phyloP scores from a whole-genome alignment of 257 asterid genomes.

The Cynanchum wilfordii region DNA sequence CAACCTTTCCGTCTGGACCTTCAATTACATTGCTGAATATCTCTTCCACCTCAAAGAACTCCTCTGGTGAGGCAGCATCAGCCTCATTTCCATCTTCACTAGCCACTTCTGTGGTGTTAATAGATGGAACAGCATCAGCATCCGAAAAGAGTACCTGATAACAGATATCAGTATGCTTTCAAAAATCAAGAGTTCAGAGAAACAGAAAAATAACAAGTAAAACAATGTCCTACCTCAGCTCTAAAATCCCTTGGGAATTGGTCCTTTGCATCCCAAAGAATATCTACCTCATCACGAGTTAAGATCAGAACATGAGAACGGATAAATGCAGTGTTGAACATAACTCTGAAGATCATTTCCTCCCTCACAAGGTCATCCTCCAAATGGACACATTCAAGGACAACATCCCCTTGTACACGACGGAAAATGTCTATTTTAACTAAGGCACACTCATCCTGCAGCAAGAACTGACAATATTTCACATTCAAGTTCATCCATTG shows the following conservation, averaged over 20 bases:
- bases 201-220: slow-evolving; percentile 27
- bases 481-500: slow-evolving; percentile 18
- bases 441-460: slow-evolving; percentile 86
- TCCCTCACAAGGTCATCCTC: slow-evolving; percentile 82
- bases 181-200: slow-evolving; percentile 35
- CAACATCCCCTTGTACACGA: slow-evolving; percentile 87
- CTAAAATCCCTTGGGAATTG: slow-evolving; percentile 73
- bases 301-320: slow-evolving; percentile 74
- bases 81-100: slow-evolving; percentile 66
- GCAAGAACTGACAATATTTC: slow-evolving; percentile 26
- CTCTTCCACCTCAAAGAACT: slow-evolving; percentile 96
- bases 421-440: slow-evolving; percentile 70
- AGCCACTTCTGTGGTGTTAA: slow-evolving; percentile 38
- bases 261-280: slow-evolving; percentile 83
- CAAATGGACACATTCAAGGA: slow-evolving; percentile 88
- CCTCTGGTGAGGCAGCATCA: slow-evolving; percentile 73
- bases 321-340: slow-evolving; percentile 92
- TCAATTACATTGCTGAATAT: slow-evolving; percentile 69
- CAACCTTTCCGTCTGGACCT: slow-evolving; percentile 63
- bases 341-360: slow-evolving; percentile 81
- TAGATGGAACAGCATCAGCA: slow-evolving; percentile 64
- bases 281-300: slow-evolving; percentile 87
- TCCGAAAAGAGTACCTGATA: slow-evolving; percentile 88
- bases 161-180: slow-evolving; percentile 39
- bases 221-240: slow-evolving; percentile 67